These are phyloP conservation scores for Coemansia sp. DNA, from an alignment of 192 early-diverging fungal genomes.

Conservation along the genomic window DNA sequence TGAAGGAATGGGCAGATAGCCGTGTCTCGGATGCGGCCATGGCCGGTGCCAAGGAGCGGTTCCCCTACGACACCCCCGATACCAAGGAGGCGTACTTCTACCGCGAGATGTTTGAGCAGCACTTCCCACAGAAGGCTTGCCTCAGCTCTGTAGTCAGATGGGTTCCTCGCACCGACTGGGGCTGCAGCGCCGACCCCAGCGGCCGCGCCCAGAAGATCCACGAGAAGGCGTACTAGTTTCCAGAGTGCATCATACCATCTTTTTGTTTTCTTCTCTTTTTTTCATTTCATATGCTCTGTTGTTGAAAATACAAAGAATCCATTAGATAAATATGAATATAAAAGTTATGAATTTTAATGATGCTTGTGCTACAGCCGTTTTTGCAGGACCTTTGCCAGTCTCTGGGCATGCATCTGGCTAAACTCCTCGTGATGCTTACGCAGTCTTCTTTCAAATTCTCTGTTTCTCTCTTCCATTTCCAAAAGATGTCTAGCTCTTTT, in stretches of 20 bases:
- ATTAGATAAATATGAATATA: not conserved
- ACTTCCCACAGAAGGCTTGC: conserved; percentile 91
- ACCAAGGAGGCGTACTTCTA: conserved; percentile 98
- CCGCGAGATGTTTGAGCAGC: conserved; percentile 88
- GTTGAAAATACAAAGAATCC: no score
- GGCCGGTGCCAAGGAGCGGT: conserved; percentile 64
- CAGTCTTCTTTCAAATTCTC: conserved; percentile 20
- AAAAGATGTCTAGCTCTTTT: not conserved
- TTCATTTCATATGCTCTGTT: not conserved
- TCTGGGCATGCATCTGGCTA: conserved; percentile 23
- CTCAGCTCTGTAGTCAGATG: conserved; percentile 88
- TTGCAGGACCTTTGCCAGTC: conserved; percentile 20
- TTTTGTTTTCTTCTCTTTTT: not conserved
- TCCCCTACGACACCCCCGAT: conserved; percentile 85
- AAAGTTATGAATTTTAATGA: not conserved
- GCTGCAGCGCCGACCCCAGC: conserved; percentile 95
- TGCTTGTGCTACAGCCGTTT: conserved; percentile 1
- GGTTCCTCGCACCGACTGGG: conserved; percentile 97
- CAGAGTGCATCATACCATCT: not conserved
- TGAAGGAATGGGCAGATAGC: conserved; percentile 71
- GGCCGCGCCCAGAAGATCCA: conserved; percentile 96
- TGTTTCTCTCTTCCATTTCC: conserved; percentile 16
- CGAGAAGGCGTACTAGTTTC: conserved; percentile 45
- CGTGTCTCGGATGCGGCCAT: conserved; percentile 80
- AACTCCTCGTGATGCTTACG: conserved; percentile 29